Evolutionary conservation across 179 eudicot genomes (phyloP).

Genomic region (Nepenthes alata): DNA sequence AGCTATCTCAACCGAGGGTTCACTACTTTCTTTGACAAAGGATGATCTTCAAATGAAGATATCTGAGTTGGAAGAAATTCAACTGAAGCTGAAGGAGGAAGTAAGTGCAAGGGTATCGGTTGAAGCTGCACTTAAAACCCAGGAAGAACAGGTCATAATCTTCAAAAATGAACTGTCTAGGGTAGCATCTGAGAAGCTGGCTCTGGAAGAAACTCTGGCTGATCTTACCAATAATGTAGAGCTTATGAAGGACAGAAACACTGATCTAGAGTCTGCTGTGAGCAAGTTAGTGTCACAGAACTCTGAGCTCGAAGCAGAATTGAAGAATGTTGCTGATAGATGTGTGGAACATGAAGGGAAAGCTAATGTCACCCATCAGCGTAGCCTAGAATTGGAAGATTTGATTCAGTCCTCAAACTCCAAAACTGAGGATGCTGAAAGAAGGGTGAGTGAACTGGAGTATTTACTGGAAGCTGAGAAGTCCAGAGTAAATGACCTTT

Average conservation of each 20-base stretch:
- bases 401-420: conserved; percentile 35
- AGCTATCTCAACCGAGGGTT: conserved; percentile 26
- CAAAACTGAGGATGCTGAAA: conserved; percentile 36
- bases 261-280: conserved; percentile 30
- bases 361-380: conserved; percentile 33
- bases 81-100: conserved; percentile 37
- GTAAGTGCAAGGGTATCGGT: conserved; percentile 21
- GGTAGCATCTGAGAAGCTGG: conserved; percentile 24
- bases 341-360: conserved; percentile 42
- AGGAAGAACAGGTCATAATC: conserved; percentile 16
- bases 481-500: conserved; percentile 42
- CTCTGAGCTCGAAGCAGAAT: conserved; percentile 35
- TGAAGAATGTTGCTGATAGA: conserved; percentile 28
- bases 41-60: conserved; percentile 33
- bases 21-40: conserved; percentile 24
- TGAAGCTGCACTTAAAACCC: conserved; percentile 17
- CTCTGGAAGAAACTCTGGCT: conserved; percentile 30
- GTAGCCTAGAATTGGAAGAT: conserved; percentile 46
- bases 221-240: conserved; percentile 8
- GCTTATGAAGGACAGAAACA: conserved; percentile 14
- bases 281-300: conserved; percentile 18
- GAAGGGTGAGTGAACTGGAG: conserved; percentile 35
- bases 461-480: conserved; percentile 40
- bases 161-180: conserved; percentile 30
- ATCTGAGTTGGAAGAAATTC: conserved; percentile 33